A percentile compares a stretch with the other conserved stretches of the same genome.
Conservation (phyloP, 495 filamentous ascomycete species). For the Penicillium psychrofluorescens region DNA sequence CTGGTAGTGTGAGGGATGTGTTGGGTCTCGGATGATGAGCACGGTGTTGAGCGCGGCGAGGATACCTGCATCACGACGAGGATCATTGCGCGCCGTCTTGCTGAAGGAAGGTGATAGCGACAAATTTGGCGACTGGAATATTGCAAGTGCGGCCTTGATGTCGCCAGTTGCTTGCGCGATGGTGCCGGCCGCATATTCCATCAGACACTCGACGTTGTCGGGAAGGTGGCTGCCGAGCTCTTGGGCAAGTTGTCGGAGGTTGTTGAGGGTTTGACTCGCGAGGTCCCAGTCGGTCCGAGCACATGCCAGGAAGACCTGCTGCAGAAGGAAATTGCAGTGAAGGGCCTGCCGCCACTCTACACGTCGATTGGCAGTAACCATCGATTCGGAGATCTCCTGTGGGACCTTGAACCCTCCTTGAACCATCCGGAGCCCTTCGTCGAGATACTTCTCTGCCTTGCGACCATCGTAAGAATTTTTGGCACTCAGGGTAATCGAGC, state of each 20-base stretch:
- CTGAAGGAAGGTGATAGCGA: constrained; percentile 37
- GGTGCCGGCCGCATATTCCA: constrained; percentile 66
- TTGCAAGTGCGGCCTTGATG: constrained; percentile 53
- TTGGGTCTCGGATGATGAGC: constrained; percentile 67
- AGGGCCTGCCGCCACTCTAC: constrained; percentile 47
- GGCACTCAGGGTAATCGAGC: constrained; percentile 60
- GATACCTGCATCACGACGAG: constrained; percentile 64
- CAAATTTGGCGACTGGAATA: constrained; percentile 58
- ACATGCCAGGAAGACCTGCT: constrained; percentile 53
- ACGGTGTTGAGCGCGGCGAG: constrained; percentile 75
- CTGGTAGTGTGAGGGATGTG: constrained; percentile 39
- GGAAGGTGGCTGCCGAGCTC: constrained; percentile 32
- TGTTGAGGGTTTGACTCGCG: constrained; percentile 37
- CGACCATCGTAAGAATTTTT: constrained; percentile 56
- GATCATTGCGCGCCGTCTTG: constrained; percentile 39
- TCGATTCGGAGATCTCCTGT: constrained; percentile 38
- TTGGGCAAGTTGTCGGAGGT: constrained; percentile 29
- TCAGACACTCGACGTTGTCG: constrained; percentile 34
- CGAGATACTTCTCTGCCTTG: constrained; percentile 59
- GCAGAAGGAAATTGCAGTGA: constrained; percentile 49
- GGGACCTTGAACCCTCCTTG: constrained; percentile 38
- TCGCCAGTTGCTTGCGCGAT: constrained; percentile 75
- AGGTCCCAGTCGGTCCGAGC: constrained; percentile 56
- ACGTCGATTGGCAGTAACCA: constrained; percentile 34
- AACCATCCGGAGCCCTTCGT: constrained; percentile 55